Base-by-base conservation (phyloP, 305 asterid genomes). In the Solanum hybrid region DNA sequence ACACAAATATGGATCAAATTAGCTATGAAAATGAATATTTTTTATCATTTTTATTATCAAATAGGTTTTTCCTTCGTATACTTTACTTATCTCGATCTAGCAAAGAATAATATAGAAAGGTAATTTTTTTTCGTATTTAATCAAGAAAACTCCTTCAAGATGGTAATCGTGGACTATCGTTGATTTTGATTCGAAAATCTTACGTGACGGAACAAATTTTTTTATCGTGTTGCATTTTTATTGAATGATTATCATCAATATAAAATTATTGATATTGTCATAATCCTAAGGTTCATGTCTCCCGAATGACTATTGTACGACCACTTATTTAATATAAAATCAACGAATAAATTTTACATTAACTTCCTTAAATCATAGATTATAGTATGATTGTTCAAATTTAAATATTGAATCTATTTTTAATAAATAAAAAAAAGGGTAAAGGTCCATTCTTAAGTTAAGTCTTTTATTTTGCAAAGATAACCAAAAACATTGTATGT, bases 161-260 rank as follows among this genome's bases (percentile, higher is more conserved):
- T 60, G 10, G 4, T 60, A 60, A 2, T 60, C 1, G 26, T 60
- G 24, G 26, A 5, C 10, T 56, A 9, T 56, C 2, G 2, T 60
- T 19, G 71, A 60, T 17, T 17, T 60, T 60, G 26, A 60, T 60
- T 60, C 5, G 2, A 19, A 19, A 60, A 60, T 60, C 26, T 60
- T 19, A 2, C 0, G 9, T 7, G 1, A 19, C 2, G 1, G 5
- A 56, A 17, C 0, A 19, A 56, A 17, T 0, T 3, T 17, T 56
- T 56, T 56, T 56, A 56, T 56, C 5, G 11, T 56, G 24, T 56
- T 56, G 69, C 10, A 56, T 17, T 56, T 66, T 66, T 66, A 51
- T 66, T 24, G 7, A 13, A 69, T 69, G 76, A 69, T 69, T 69
- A 69, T 69, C 15, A 24, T 69, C 32, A 69, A 24, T 69, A 69